These are phyloP conservation scores for Monascus purpureus DNA, from an alignment of 495 filamentous ascomycete genomes.

Conservation along the genomic window DNA sequence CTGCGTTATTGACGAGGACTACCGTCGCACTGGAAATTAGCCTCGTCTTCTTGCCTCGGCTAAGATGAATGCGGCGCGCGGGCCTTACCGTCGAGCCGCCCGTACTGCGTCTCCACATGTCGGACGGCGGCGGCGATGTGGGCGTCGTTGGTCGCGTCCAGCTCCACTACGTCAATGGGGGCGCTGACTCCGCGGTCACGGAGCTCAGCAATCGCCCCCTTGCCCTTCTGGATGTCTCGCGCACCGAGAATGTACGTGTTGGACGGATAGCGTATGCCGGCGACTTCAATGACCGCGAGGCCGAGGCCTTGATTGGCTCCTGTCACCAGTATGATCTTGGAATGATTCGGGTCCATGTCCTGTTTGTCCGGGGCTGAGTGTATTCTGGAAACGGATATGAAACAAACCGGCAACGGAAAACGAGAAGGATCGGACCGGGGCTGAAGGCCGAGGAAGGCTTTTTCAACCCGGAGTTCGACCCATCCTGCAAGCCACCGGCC, in stretches of 20 bases:
- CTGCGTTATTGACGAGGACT: constrained; percentile 26
- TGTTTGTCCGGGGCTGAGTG: not conserved
- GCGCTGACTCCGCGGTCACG: constrained; percentile 8
- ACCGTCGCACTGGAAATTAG: not conserved
- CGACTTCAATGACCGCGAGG: constrained; percentile 17
- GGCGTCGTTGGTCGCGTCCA: constrained; percentile 16
- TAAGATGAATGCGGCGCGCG: not conserved
- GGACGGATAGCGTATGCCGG: constrained; percentile 10
- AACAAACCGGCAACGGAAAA: not conserved
- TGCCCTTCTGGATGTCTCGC: constrained; percentile 7
- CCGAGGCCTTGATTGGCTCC: constrained; percentile 24
- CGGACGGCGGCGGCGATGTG: constrained; percentile 10
- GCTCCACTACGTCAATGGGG: constrained; percentile 12
- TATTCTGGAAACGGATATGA: not conserved
- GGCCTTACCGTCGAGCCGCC: constrained; percentile 12
- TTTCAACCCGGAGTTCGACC: not conserved
- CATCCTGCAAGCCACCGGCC: not conserved
- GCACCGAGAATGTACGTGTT: constrained; percentile 16
- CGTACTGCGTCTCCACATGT: constrained; percentile 6
- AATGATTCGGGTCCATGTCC: not conserved
- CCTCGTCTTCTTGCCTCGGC: not conserved
- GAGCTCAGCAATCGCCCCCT: constrained; percentile 8
- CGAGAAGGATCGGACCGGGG: too few species aligned
- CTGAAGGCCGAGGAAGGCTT: not conserved
- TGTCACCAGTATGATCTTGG: constrained; percentile 18